Evolutionary conservation across 345 rosid species (phyloP).

Genomic region (Turnera subulata): DNA sequence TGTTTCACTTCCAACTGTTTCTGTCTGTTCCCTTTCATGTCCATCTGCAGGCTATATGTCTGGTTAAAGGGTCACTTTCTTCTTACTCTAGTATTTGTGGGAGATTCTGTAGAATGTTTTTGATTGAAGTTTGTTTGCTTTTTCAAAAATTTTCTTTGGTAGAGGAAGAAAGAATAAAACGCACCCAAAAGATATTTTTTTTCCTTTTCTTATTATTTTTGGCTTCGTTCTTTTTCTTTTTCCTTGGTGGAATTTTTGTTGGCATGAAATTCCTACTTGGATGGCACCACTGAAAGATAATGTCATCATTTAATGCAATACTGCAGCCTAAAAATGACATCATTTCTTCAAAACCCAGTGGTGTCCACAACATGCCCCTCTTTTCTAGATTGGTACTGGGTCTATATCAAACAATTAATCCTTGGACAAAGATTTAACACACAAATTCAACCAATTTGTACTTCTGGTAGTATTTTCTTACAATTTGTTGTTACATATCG

Average conservation of each 20-base stretch:
- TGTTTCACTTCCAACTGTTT: conserved; percentile 24
- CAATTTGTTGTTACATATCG: no score
- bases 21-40: conserved; percentile 24
- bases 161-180: no score
- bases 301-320: neutral
- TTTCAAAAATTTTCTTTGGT: neutral
- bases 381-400: conserved; percentile 2
- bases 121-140: no score
- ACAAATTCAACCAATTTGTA: neutral
- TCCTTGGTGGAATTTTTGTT: neutral
- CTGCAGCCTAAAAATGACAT: conserved; percentile 2
- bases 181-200: neutral
- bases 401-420: conserved; percentile 20
- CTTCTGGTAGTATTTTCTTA: neutral
- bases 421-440: conserved; percentile 8
- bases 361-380: neutral
- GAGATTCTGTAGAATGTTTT: conserved; percentile 16
- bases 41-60: conserved; percentile 26
- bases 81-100: neutral
- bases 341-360: neutral
- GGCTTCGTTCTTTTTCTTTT: neutral
- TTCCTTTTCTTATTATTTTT: no score
- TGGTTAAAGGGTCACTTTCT: conserved; percentile 33
- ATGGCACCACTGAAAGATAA: neutral
- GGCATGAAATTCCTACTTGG: neutral